Evolutionary conservation across 2,329 filamentous ascomycete genomes (phyloP).

Genomic region (Orbilia oligospora): DNA sequence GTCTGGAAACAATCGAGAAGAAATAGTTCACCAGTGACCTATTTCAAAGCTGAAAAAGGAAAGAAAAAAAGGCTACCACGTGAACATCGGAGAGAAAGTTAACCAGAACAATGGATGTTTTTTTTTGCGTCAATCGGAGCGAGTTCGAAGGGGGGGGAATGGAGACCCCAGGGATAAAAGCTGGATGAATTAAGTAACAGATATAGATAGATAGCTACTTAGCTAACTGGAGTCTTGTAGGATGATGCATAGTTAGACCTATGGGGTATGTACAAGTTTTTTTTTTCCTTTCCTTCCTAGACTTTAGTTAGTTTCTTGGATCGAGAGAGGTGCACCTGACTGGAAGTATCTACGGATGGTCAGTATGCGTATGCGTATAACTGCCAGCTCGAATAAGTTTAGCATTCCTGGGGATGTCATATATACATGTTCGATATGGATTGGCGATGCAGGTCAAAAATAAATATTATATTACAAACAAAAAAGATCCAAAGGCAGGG

Average conservation of each 20-base stretch:
- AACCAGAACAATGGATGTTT: too few species aligned
- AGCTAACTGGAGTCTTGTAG: too few species aligned
- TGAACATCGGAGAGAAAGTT: constrained; percentile 16
- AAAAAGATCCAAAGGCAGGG: too few species aligned
- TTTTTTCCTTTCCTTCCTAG: too few species aligned
- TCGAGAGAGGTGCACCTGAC: too few species aligned
- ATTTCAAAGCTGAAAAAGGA: too few species aligned
- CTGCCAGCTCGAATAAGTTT: too few species aligned
- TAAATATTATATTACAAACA: too few species aligned
- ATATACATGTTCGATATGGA: constrained; percentile 8
- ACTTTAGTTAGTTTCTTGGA: neutral
- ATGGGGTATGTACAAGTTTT: constrained; percentile 28
- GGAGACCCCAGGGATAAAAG: neutral
- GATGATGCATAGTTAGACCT: constrained; percentile 19
- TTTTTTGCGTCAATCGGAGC: constrained; percentile 23
- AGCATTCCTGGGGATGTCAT: constrained; percentile 6
- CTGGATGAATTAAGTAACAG: constrained; percentile 32
- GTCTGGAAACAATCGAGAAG: neutral
- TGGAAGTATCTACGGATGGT: constrained; percentile 13
- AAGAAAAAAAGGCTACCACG: constrained; percentile 7
- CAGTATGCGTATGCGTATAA: too few species aligned
- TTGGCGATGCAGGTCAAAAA: neutral
- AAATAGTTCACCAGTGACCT: too few species aligned
- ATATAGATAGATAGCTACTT: neutral
- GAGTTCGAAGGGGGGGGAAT: constrained; percentile 3